phyloP scores from a whole-genome alignment of 2,329 filamentous ascomycete species.

The Colletotrichum incanum region DNA sequence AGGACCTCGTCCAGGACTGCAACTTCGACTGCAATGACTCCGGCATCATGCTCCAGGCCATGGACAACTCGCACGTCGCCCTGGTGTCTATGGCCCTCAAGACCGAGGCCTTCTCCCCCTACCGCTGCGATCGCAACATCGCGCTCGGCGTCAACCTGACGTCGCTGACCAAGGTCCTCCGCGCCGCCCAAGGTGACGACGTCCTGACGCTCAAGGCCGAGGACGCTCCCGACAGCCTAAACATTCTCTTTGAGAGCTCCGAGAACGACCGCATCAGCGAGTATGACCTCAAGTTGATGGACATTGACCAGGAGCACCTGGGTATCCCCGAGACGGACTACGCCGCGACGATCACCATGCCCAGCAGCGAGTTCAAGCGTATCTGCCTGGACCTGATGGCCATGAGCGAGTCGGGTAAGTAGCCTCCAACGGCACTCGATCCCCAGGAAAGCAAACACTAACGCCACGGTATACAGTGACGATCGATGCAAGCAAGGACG shows the following conservation, averaged over 20 bases:
- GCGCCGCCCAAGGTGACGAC: slow-evolving; percentile 94
- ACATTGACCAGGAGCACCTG: slow-evolving; percentile 99
- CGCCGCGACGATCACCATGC: slow-evolving; percentile 91
- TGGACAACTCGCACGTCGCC: slow-evolving; percentile 99
- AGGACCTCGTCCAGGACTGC: slow-evolving; percentile 99
- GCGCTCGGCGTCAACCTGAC: slow-evolving; percentile 97
- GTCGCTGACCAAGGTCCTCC: slow-evolving; percentile 97
- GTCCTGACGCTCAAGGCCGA: slow-evolving; percentile 97
- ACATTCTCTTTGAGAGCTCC: slow-evolving; percentile 93
- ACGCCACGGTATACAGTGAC: slow-evolving; percentile 73
- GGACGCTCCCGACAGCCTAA: slow-evolving; percentile 95
- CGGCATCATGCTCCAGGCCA: slow-evolving; percentile 96
- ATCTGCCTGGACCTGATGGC: slow-evolving; percentile 94
- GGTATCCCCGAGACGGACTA: slow-evolving; percentile 99
- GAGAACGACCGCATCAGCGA: slow-evolving; percentile 94
- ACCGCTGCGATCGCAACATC: slow-evolving; percentile 99
- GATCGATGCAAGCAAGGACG: slow-evolving; percentile 97
- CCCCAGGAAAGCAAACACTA: not conserved
- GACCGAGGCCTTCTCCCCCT: slow-evolving; percentile 93
- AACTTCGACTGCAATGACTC: slow-evolving; percentile 99
- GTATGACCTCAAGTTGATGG: slow-evolving; percentile 99
- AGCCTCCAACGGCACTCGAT: not conserved
- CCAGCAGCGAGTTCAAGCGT: slow-evolving; percentile 89
- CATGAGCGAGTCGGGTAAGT: slow-evolving; percentile 94
- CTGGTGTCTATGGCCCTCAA: slow-evolving; percentile 99